Percentiles rank a stretch among this genome's conserved stretches.
Conservation (phyloP, 257 asterid species). For the Ocimum tenuiflorum region DNA sequence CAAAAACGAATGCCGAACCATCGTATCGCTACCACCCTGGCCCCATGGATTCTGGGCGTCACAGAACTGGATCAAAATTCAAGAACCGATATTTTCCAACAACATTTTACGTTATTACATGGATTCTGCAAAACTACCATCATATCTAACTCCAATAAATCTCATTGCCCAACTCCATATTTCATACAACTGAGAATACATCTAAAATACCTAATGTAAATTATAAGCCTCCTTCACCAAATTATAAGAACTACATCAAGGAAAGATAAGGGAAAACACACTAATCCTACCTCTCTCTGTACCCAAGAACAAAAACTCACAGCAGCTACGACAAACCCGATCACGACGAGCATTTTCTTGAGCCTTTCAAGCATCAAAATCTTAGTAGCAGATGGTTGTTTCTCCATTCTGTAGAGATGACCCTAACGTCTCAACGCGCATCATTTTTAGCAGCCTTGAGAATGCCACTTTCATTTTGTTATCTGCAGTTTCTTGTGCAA, state of each 20-base stretch:
- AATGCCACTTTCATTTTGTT: slow-evolving; percentile 5
- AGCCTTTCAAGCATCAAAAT: slow-evolving; percentile 12
- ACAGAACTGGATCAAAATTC: too few relatives aligned
- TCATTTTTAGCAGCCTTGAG: background rate
- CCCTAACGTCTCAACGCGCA: background rate
- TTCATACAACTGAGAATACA: background rate
- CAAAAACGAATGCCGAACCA: too few relatives aligned
- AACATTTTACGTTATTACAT: background rate
- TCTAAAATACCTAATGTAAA: background rate
- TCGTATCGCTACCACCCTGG: too few relatives aligned
- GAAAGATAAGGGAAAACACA: background rate
- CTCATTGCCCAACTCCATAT: background rate
- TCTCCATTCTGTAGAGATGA: background rate
- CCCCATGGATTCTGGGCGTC: too few relatives aligned
- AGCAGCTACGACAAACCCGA: background rate
- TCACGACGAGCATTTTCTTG: background rate
- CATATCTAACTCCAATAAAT: background rate
- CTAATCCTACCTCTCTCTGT: slow-evolving; percentile 13
- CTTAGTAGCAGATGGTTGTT: background rate
- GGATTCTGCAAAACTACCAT: background rate
- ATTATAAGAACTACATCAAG: background rate
- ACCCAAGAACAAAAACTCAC: slow-evolving; percentile 6
- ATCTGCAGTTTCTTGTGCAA: slow-evolving; percentile 6
- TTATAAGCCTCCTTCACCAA: background rate
- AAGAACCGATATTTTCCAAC: too few relatives aligned